A percentile compares a stretch with the other conserved stretches of the same genome.
Evolutionary conservation across 2,329 filamentous ascomycete species (phyloP).

Genomic region (Fusarium odoratissimum): DNA sequence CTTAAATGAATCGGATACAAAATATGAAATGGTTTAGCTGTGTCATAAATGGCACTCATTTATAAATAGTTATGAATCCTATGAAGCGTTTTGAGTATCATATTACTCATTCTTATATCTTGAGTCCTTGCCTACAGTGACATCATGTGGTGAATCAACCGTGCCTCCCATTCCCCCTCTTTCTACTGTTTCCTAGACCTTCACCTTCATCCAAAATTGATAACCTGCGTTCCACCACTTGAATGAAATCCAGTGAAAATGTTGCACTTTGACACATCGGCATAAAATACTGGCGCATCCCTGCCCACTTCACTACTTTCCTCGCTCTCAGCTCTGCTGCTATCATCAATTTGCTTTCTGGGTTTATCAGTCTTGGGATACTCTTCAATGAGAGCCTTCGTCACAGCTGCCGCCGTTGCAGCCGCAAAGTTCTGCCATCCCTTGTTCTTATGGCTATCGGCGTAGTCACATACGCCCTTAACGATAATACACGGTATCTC

Average conservation of each 20-base stretch:
- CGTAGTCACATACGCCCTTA: constrained; percentile 54
- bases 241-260: neutral
- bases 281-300: neutral
- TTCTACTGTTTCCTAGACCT: neutral
- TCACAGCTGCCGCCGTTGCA: constrained; percentile 54
- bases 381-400: constrained; percentile 51
- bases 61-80: constrained; percentile 22
- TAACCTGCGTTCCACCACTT: neutral
- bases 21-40: neutral
- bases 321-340: no score
- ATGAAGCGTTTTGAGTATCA: constrained; percentile 8
- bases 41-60: neutral
- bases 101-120: neutral
- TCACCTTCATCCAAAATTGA: neutral
- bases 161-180: neutral
- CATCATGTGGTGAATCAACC: neutral
- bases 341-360: no score
- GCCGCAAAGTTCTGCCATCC: constrained; percentile 55
- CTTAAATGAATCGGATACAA: neutral
- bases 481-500: constrained; percentile 52
- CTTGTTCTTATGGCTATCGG: constrained; percentile 40
- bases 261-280: neutral
- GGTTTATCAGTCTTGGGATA: constrained; percentile 2
- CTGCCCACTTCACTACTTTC: neutral
- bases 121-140: neutral